Percentiles rank a stretch among this genome's conserved stretches.
phyloP scores from a whole-genome alignment of 495 filamentous ascomycete species.

The Hypomontagnella monticulosa region DNA sequence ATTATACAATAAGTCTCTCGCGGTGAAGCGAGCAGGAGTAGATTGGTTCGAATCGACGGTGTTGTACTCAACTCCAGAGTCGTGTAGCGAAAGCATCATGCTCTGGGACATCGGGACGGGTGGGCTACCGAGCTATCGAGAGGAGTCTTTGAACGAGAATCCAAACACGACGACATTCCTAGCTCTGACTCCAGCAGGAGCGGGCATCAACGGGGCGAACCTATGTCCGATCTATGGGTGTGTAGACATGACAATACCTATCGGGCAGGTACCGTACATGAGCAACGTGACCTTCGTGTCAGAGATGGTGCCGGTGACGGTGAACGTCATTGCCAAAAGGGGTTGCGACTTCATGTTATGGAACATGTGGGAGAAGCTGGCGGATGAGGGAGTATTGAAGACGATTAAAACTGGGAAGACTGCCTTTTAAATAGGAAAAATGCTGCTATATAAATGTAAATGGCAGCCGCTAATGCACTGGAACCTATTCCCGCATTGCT shows the following conservation, averaged over 20 bases:
- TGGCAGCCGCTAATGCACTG: too few relatives aligned
- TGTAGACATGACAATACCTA: conserved; percentile 53
- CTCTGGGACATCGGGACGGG: conserved; percentile 55
- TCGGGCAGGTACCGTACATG: conserved; percentile 54
- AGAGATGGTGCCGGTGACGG: conserved; percentile 55
- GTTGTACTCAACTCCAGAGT: conserved; percentile 48
- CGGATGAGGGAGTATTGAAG: conserved; percentile 51
- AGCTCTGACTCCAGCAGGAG: conserved; percentile 42
- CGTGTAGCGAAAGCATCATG: conserved; percentile 52
- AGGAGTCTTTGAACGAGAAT: conserved; percentile 44
- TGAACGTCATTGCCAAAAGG: conserved; percentile 50
- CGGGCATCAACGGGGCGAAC: conserved; percentile 45
- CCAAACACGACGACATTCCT: conserved; percentile 46
- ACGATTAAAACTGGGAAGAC: conserved; percentile 51
- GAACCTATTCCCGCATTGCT: too few relatives aligned
- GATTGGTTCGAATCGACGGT: conserved; percentile 51
- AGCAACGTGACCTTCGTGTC: conserved; percentile 49
- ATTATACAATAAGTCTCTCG: conserved; percentile 42
- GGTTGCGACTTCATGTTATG: conserved; percentile 58
- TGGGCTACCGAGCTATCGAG: conserved; percentile 51
- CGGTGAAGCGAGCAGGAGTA: conserved; percentile 43
- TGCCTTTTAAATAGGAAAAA: conserved; percentile 39
- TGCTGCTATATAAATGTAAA: too few relatives aligned
- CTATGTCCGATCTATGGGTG: conserved; percentile 52
- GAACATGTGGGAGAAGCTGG: conserved; percentile 55